These are phyloP conservation scores for Tylopilus cervinicoccineus DNA, from an alignment of 768 basidiomycete species.

Conservation along the genomic window DNA sequence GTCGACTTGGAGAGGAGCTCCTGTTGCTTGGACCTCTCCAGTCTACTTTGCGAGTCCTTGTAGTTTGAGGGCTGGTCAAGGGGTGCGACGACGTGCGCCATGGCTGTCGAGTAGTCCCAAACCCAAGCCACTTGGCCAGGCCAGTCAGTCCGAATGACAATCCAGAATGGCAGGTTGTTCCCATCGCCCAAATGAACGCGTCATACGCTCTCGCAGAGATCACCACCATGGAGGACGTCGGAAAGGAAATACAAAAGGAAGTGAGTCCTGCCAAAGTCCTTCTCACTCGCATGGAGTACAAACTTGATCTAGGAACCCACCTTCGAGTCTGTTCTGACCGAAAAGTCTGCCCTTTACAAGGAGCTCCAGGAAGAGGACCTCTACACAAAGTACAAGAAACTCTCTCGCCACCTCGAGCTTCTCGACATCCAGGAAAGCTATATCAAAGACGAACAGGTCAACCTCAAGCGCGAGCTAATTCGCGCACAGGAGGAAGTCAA, in stretches of 20 bases:
- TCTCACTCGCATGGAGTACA: slow-evolving; percentile 1
- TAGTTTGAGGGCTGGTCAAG: slow-evolving; percentile 97
- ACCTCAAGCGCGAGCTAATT: slow-evolving; percentile 95
- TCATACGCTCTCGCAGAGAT: slow-evolving; percentile 18
- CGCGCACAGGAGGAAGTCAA: slow-evolving; percentile 99
- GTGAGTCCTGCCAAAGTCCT: slow-evolving; percentile 39
- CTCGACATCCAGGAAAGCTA: slow-evolving; percentile 93
- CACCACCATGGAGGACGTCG: slow-evolving; percentile 78
- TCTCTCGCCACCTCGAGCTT: slow-evolving; percentile 92
- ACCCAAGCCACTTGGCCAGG: neutral
- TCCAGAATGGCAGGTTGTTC: slow-evolving; percentile 28
- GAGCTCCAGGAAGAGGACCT: slow-evolving; percentile 90
- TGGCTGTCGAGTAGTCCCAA: slow-evolving; percentile 34
- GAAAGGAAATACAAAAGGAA: slow-evolving; percentile 79
- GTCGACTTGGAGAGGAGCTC: slow-evolving; percentile 79
- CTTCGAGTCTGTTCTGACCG: slow-evolving; percentile 81
- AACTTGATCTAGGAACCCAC: slow-evolving; percentile 68
- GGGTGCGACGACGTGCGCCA: slow-evolving; percentile 82
- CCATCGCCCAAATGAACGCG: slow-evolving; percentile 27
- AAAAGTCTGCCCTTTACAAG: slow-evolving; percentile 83
- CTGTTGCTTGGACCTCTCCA: slow-evolving; percentile 76
- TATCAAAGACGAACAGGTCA: slow-evolving; percentile 98
- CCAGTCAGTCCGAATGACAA: neutral
- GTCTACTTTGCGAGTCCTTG: slow-evolving; percentile 84
- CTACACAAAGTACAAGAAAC: slow-evolving; percentile 96